phyloP scores from a whole-genome alignment of 1,284 basidiomycete species.

The Microbotryum lychnidis-dioicae region DNA sequence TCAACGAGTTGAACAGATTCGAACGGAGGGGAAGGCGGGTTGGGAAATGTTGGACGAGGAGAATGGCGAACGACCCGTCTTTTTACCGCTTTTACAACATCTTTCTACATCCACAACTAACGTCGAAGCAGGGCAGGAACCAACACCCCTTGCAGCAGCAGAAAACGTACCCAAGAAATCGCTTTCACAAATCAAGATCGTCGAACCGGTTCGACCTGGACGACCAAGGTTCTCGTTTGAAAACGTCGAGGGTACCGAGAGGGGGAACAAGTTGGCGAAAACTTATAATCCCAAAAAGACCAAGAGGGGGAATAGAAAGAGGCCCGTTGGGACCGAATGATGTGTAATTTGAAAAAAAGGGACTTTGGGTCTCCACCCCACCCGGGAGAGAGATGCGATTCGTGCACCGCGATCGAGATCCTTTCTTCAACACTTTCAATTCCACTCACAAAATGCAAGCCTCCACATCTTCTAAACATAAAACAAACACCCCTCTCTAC shows the following conservation, averaged over 20 bases:
- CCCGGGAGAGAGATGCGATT: no score
- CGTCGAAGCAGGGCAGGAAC: no score
- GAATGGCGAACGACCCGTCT: slow-evolving; percentile 4
- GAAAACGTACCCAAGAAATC: background rate
- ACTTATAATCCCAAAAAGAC: slow-evolving; percentile 18
- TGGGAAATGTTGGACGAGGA: slow-evolving; percentile 31
- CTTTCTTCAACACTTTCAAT: no score
- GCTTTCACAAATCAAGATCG: slow-evolving; percentile 2
- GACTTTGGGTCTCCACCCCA: no score
- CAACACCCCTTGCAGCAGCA: no score
- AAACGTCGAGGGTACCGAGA: slow-evolving; percentile 16
- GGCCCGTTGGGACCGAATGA: background rate
- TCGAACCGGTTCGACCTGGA: slow-evolving; percentile 17
- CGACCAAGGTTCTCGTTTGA: slow-evolving; percentile 20
- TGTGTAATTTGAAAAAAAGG: no score
- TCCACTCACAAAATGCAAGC: no score
- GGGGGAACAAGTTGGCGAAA: slow-evolving; percentile 5
- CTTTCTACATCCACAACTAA: background rate
- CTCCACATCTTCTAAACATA: no score
- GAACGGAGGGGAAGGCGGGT: slow-evolving; percentile 16
- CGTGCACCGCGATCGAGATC: no score
- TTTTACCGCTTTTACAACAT: slow-evolving; percentile 22
- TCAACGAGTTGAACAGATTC: background rate
- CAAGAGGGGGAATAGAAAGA: slow-evolving; percentile 7
- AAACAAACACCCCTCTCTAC: no score